A percentile compares a stretch with the other conserved stretches of the same genome.
These are phyloP conservation scores for Trichoderma gracile DNA, from an alignment of 2,329 filamentous ascomycete genomes.

Conservation along the genomic window DNA sequence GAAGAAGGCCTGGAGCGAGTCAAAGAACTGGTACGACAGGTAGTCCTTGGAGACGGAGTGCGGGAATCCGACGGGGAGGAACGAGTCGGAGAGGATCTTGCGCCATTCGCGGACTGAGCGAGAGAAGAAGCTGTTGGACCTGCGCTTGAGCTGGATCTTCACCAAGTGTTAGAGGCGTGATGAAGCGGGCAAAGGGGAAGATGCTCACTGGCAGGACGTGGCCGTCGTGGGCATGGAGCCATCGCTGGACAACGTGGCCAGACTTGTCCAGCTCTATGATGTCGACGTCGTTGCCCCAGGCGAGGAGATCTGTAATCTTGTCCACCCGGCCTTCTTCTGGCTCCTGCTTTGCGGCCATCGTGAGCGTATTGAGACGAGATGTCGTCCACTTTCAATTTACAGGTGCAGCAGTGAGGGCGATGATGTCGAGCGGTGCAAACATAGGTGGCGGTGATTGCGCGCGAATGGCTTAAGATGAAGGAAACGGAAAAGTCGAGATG, in stretches of 20 bases:
- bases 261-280: constrained; percentile 44
- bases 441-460: not conserved
- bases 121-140: constrained; percentile 32
- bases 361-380: not conserved
- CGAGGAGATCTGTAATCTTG: constrained; percentile 27
- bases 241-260: constrained; percentile 39
- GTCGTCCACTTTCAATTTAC: not conserved
- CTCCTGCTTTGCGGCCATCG: not conserved
- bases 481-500: accelerated
- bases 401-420: not conserved
- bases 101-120: constrained; percentile 39
- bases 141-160: constrained; percentile 32
- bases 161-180: not conserved
- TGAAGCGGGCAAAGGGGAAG: not conserved
- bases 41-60: constrained; percentile 86
- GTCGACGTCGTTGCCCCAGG: constrained; percentile 34
- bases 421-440: not conserved
- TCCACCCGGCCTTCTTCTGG: not conserved
- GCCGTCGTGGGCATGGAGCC: constrained; percentile 37
- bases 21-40: constrained; percentile 67
- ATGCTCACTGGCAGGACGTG: constrained; percentile 34
- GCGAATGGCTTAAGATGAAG: not conserved
- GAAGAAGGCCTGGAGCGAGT: constrained; percentile 82
- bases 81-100: constrained; percentile 62
- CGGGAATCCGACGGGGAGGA: constrained; percentile 85